Conservation (phyloP, 345 rosid genomes). For the Lepidium aucheri region DNA sequence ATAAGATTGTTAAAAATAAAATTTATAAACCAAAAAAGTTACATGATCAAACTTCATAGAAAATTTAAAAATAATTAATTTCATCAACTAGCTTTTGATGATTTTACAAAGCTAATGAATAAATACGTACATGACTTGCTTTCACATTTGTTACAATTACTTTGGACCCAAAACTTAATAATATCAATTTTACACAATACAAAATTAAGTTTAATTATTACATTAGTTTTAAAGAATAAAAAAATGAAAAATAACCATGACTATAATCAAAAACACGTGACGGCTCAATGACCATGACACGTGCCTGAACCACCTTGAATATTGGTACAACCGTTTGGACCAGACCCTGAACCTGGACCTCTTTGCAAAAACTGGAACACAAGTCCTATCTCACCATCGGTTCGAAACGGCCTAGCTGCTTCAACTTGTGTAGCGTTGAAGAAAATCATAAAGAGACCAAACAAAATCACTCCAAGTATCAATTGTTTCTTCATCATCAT, state of each 20-base stretch:
- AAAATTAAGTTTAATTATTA: neutral
- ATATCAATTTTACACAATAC: neutral
- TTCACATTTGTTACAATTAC: neutral
- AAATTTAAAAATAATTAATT: neutral
- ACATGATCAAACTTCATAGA: slow-evolving; percentile 1
- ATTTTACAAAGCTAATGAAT: slow-evolving; percentile 3
- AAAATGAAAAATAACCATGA: neutral
- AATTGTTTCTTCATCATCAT: slow-evolving; percentile 21
- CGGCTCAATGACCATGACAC: neutral
- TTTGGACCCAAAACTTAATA: neutral
- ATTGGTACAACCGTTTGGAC: slow-evolving; percentile 16
- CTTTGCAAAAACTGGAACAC: slow-evolving; percentile 23
- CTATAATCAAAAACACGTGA: neutral
- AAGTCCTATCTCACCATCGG: slow-evolving; percentile 6
- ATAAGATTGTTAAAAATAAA: neutral
- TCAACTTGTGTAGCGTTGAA: slow-evolving; percentile 14
- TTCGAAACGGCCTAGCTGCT: slow-evolving; percentile 21
- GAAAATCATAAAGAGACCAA: slow-evolving; percentile 12
- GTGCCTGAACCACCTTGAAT: slow-evolving; percentile 5
- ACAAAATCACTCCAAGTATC: slow-evolving; percentile 8
- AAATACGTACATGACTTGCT: slow-evolving; percentile 8
- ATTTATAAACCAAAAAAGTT: neutral
- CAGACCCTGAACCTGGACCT: neutral
- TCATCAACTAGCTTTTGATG: slow-evolving; percentile 11
- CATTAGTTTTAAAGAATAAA: neutral